Evolutionary conservation across 1,284 basidiomycete genomes (phyloP).

Genomic region (Ustilago nuda): DNA sequence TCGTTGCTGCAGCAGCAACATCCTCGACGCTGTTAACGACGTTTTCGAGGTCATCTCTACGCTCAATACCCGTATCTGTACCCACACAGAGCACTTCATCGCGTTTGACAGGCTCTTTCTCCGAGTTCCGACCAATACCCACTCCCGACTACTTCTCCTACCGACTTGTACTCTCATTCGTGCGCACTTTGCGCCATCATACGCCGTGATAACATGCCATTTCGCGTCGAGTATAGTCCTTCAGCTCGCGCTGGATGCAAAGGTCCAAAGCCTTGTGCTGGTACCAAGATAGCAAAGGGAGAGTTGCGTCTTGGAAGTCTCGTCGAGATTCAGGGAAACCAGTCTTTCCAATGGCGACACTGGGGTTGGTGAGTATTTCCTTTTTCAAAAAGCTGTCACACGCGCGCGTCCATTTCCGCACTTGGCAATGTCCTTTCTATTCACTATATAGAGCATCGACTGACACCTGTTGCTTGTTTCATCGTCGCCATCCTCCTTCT

Average conservation of each 20-base stretch:
- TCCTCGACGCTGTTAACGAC: background rate
- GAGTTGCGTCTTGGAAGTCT: slow-evolving; percentile 79
- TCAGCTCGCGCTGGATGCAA: slow-evolving; percentile 80
- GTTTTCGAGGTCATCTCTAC: background rate
- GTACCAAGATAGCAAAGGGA: slow-evolving; percentile 80
- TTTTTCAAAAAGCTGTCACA: slow-evolving; percentile 64
- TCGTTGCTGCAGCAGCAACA: background rate
- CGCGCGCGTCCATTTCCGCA: background rate
- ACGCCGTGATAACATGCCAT: slow-evolving; percentile 43
- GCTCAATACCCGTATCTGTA: background rate
- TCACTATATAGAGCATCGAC: background rate
- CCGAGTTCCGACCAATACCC: slow-evolving; percentile 21
- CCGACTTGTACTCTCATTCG: background rate
- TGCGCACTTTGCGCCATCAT: background rate
- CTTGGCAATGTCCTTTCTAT: background rate
- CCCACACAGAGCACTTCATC: background rate
- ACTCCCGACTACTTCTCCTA: too few relatives aligned
- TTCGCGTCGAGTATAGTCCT: slow-evolving; percentile 61
- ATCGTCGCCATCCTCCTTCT: background rate
- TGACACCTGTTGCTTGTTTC: background rate
- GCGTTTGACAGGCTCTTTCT: slow-evolving; percentile 7
- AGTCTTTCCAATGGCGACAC: slow-evolving; percentile 79
- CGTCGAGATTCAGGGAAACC: slow-evolving; percentile 78
- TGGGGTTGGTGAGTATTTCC: slow-evolving; percentile 75
- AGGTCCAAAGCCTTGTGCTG: slow-evolving; percentile 88